phyloP scores from a whole-genome alignment of 371 early-diverging fungal species.

The Scutellospora calospora region DNA sequence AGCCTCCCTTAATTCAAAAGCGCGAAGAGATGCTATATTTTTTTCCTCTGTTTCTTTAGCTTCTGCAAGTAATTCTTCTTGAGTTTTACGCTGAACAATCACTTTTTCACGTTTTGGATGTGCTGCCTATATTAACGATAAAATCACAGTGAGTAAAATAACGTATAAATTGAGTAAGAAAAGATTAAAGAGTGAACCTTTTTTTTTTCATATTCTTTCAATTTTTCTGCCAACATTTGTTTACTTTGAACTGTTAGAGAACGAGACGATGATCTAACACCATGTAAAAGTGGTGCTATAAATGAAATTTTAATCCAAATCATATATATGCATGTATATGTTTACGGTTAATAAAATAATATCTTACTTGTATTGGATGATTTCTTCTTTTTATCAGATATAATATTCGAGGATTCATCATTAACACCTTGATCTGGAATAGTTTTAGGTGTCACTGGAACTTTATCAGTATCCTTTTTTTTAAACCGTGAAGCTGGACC shows the following conservation, averaged over 20 bases:
- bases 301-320: not conserved
- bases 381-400: constrained; percentile 11
- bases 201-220: constrained; percentile 59
- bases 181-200: constrained; percentile 46
- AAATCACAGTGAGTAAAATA: not conserved
- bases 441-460: not conserved
- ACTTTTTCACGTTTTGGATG: constrained; percentile 61
- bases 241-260: constrained; percentile 63
- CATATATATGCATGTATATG: not conserved
- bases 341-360: not conserved
- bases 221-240: constrained; percentile 60
- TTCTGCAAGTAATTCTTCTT: constrained; percentile 67
- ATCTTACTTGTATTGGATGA: not conserved
- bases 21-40: constrained; percentile 61
- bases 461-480: not conserved
- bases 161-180: not conserved
- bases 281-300: constrained; percentile 47
- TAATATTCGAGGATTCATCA: not conserved
- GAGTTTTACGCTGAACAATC: constrained; percentile 58
- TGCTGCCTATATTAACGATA: constrained; percentile 9
- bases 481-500: not conserved
- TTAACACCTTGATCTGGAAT: not conserved
- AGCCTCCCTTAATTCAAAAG: constrained; percentile 67
- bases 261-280: constrained; percentile 65
- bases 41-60: constrained; percentile 66